Evolutionary conservation across 1,284 basidiomycete genomes (phyloP), one percentile per base, ranked within the genome.

Genomic region (Cryptococcus neoformans): DNA sequence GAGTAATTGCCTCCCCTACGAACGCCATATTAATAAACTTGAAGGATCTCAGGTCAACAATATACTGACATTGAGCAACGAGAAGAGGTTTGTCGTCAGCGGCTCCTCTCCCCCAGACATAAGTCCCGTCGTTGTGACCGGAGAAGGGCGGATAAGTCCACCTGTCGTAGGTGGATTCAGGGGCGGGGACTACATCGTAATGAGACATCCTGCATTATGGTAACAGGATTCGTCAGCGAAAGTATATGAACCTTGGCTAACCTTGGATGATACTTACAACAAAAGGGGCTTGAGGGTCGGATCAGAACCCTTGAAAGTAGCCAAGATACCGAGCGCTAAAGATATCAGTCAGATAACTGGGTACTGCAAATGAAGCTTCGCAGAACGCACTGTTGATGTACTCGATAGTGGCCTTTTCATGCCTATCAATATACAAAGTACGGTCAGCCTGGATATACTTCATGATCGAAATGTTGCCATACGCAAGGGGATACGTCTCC

Each of bases 261-360:
- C 21, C 17, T 6, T 14, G 12, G 28, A 51, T 12, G 3, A 17
- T 16, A 53, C 67, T 53, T 44, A 67, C 67, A 78, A 58, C 1
- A 81, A 59, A 7, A 80, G 64, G 0, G 81, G 81, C 57, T 81
- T 80, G 49, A 82, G 73, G n/a, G 62, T 59, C 6, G 66, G 57
- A 53, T 82, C 77, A 4, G 72, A 69, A 3, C 81, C 81, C 41
- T 76, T 53, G 59, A 80, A 76, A 0, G 80, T 81, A 53, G 78
- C 78, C 6, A 81, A 53, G 35, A 81, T 76, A 36, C 79, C 81
- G 36, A 80, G 73, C 1, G 72, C 70, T 72, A 46, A 14, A 11
- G n/a, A 44, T 8, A 10, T 45, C 45, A 28, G 41, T 45, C 36
- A 44, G 38, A 8, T 12, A 35, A 5, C 16, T 34, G 34, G n/a